Conservation (phyloP, 2,329 filamentous ascomycete genomes). For the Epichloe typhina region DNA sequence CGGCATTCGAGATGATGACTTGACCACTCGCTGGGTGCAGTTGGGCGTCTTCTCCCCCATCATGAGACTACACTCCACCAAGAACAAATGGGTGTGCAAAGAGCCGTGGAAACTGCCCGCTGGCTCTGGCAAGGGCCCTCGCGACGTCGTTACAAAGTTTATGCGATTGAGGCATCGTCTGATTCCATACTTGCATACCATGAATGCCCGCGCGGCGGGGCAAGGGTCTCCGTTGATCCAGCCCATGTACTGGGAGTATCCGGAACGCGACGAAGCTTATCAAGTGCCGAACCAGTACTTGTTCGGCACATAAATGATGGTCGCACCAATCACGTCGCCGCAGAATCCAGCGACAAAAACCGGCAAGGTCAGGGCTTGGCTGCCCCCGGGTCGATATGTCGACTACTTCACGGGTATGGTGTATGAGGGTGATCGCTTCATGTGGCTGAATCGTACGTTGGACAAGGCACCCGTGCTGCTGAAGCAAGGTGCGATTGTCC, state of each 20-base stretch:
- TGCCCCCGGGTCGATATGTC: slow-evolving; percentile 40
- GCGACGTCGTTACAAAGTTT: slow-evolving; percentile 32
- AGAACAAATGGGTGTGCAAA: slow-evolving; percentile 44
- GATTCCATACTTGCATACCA: slow-evolving; percentile 46
- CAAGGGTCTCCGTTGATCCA: slow-evolving; percentile 40
- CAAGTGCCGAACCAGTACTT: slow-evolving; percentile 42
- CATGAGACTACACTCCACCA: slow-evolving; percentile 45
- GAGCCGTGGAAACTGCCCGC: slow-evolving; percentile 41
- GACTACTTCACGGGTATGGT: slow-evolving; percentile 45
- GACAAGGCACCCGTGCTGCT: slow-evolving; percentile 39
- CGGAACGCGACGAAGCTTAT: slow-evolving; percentile 39
- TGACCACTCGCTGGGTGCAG: slow-evolving; percentile 48
- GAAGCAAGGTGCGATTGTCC: slow-evolving; percentile 43
- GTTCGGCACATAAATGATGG: slow-evolving; percentile 43
- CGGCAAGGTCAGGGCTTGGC: slow-evolving; percentile 38
- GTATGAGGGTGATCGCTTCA: slow-evolving; percentile 41
- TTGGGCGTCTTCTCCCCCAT: slow-evolving; percentile 48
- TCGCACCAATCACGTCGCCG: slow-evolving; percentile 41
- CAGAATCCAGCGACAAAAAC: slow-evolving; percentile 32
- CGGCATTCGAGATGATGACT: slow-evolving; percentile 43
- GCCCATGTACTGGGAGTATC: slow-evolving; percentile 51
- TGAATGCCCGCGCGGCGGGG: slow-evolving; percentile 33
- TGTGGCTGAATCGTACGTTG: slow-evolving; percentile 37
- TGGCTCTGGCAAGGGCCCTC: slow-evolving; percentile 30
- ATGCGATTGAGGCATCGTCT: slow-evolving; percentile 43